phyloP scores from a whole-genome alignment of 805 yeast genomes.

The Yarrowia yakushimensis region DNA sequence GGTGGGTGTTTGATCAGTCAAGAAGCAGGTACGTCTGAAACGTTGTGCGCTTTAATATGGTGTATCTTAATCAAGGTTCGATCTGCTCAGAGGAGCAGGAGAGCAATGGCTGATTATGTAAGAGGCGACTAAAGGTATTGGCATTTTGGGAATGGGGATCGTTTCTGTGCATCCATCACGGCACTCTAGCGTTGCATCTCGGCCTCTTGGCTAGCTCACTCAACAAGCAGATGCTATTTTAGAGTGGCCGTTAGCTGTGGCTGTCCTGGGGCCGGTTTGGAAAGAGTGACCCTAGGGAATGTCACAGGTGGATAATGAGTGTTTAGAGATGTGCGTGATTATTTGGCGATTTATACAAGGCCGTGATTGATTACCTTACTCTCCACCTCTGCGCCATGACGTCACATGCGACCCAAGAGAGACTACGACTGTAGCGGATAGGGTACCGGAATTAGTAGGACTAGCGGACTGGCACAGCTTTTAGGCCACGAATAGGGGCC shows the following conservation, averaged over 20 bases:
- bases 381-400: not conserved
- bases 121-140: no score
- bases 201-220: not conserved
- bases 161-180: no score
- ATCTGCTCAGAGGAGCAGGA: not conserved
- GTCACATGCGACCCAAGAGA: not conserved
- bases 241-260: not conserved
- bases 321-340: no score
- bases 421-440: not conserved
- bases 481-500: not conserved
- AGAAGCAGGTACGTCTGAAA: not conserved
- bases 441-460: not conserved
- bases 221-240: not conserved
- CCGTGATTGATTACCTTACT: no score
- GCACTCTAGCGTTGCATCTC: no score
- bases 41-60: not conserved
- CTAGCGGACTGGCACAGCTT: not conserved
- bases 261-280: not conserved
- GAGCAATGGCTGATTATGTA: not conserved
- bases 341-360: no score
- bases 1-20: not conserved
- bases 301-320: no score
- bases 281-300: not conserved
- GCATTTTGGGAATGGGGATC: no score
- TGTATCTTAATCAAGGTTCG: constrained; percentile 3